These are phyloP conservation scores for Auxenochlorella protothecoides DNA, from an alignment of 139 green algal genomes.

Conservation along the genomic window DNA sequence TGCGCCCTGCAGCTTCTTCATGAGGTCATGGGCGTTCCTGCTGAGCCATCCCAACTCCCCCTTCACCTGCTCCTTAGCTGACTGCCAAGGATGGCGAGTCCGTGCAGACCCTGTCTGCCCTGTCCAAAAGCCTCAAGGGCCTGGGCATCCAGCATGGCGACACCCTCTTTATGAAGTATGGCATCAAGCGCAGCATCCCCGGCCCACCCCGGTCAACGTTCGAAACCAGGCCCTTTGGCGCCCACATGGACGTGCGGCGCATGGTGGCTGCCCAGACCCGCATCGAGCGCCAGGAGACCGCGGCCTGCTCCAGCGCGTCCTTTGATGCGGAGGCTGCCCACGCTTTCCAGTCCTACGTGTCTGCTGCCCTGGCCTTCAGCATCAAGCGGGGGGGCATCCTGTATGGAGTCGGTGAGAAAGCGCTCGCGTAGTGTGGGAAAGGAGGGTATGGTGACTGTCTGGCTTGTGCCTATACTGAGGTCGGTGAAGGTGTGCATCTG, in stretches of 20 bases:
- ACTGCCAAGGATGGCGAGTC: slow-evolving; percentile 27
- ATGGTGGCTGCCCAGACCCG: slow-evolving; percentile 77
- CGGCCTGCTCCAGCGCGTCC: slow-evolving; percentile 59
- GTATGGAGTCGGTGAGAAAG: slow-evolving; percentile 50
- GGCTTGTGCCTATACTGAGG: too few species aligned
- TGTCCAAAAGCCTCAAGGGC: slow-evolving; percentile 8
- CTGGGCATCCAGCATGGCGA: slow-evolving; percentile 53
- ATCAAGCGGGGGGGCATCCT: slow-evolving; percentile 84
- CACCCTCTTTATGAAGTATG: slow-evolving; percentile 63
- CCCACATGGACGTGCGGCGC: slow-evolving; percentile 67
- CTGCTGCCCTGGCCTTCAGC: slow-evolving; percentile 72
- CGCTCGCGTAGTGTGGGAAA: too few species aligned
- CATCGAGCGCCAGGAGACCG: slow-evolving; percentile 91
- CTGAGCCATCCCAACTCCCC: slow-evolving; percentile 1
- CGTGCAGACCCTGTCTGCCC: slow-evolving; percentile 34
- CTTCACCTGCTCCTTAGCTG: slow-evolving; percentile 14
- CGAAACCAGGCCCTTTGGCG: slow-evolving; percentile 42
- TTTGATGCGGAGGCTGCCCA: slow-evolving; percentile 90
- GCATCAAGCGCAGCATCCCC: slow-evolving; percentile 53
- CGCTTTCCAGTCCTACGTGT: slow-evolving; percentile 80
- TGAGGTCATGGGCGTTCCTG: too few species aligned
- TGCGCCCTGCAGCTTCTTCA: too few species aligned
- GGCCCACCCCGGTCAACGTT: slow-evolving; percentile 28
- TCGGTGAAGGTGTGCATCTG: not conserved
- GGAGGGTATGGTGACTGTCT: too few species aligned